phyloP scores from a whole-genome alignment of 1,139 yeast species.

The Protomyces macrosporus region DNA sequence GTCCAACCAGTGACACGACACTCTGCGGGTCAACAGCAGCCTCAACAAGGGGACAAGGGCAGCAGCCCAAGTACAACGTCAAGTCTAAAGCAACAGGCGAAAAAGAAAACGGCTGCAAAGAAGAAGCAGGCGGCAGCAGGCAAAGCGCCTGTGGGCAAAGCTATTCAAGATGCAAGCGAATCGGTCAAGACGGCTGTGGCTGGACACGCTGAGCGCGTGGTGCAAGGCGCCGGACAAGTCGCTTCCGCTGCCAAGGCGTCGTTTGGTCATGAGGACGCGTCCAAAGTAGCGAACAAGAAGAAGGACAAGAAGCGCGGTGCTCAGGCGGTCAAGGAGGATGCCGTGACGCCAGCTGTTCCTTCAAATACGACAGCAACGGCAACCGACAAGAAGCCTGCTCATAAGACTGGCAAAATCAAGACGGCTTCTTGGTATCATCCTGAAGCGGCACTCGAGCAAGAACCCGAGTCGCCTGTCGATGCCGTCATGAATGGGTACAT shows the following conservation, averaged over 20 bases:
- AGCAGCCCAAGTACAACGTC: neutral
- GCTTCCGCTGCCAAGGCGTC: no score
- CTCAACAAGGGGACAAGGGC: neutral
- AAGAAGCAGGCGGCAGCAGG: neutral
- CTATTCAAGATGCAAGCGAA: no score
- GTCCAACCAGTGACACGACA: neutral
- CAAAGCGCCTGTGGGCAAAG: neutral
- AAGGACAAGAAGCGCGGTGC: neutral
- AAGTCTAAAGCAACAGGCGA: neutral
- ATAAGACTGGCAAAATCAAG: neutral
- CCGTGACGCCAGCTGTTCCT: neutral
- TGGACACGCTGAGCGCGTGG: neutral
- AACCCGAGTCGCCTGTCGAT: neutral
- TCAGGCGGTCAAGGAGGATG: neutral
- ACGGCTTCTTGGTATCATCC: neutral
- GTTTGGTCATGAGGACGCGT: no score
- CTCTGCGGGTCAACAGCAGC: neutral
- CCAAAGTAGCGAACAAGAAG: neutral
- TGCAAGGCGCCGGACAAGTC: neutral
- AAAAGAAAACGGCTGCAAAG: neutral
- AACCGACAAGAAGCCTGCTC: neutral
- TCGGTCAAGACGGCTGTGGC: neutral
- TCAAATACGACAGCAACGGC: no score
- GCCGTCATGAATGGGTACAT: conserved; percentile 16
- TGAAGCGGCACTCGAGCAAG: neutral